Evolutionary conservation across 768 basidiomycete genomes (phyloP).

Genomic region (Lepiota brunneoincarnata): DNA sequence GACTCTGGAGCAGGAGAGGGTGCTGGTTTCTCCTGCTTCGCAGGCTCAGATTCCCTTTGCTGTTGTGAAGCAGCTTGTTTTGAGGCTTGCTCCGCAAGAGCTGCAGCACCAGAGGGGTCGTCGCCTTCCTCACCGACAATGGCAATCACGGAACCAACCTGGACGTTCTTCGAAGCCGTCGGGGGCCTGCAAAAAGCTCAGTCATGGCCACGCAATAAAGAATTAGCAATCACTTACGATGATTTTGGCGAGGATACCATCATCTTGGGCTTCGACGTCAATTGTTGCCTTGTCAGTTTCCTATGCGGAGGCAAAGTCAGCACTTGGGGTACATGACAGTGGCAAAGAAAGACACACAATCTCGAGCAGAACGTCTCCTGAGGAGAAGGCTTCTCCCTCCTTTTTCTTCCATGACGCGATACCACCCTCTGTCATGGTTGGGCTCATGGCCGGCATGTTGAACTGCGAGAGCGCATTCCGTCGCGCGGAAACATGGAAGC

Average conservation of each 20-base stretch:
- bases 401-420: slow-evolving; percentile 97
- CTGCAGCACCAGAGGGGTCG: slow-evolving; percentile 80
- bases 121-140: slow-evolving; percentile 95
- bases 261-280: slow-evolving; percentile 98
- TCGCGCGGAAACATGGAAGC: slow-evolving; percentile 78
- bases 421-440: slow-evolving; percentile 99
- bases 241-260: slow-evolving; percentile 95
- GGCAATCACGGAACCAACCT: slow-evolving; percentile 87
- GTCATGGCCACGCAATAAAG: neutral
- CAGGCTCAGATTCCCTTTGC: slow-evolving; percentile 36
- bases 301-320: slow-evolving; percentile 37
- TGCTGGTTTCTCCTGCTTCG: slow-evolving; percentile 32
- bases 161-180: slow-evolving; percentile 87
- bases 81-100: slow-evolving; percentile 64
- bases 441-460: slow-evolving; percentile 98
- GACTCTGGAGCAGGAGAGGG: slow-evolving; percentile 24
- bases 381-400: slow-evolving; percentile 87
- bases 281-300: slow-evolving; percentile 99
- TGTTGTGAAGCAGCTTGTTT: slow-evolving; percentile 33
- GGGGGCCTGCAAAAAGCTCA: slow-evolving; percentile 45
- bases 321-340: slow-evolving; percentile 1
- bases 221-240: slow-evolving; percentile 55
- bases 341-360: slow-evolving; percentile 56
- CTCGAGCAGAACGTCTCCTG: slow-evolving; percentile 94
- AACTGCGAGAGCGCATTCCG: slow-evolving; percentile 82